These are phyloP conservation scores for Nicotiana noctiflora DNA, from an alignment of 257 asterid species.

Conservation along the genomic window DNA sequence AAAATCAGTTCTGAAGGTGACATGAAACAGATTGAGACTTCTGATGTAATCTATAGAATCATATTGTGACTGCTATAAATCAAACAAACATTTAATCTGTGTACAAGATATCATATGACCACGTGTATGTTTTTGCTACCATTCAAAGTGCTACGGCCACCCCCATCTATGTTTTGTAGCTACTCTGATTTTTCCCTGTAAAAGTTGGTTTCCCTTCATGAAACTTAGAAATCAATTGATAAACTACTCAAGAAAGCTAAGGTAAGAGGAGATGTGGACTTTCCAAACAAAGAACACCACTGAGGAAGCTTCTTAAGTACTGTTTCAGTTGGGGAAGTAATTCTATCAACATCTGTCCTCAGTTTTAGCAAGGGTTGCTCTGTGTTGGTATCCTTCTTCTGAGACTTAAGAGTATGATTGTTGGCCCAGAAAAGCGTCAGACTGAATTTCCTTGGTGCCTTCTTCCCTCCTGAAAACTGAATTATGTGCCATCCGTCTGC, in stretches of 20 bases:
- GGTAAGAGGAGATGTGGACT: slow-evolving; percentile 71
- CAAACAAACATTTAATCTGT: not conserved
- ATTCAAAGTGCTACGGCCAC: not conserved
- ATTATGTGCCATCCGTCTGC: slow-evolving; percentile 78
- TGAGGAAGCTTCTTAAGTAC: slow-evolving; percentile 62
- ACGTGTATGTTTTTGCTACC: not conserved
- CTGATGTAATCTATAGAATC: not conserved
- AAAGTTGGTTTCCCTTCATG: not conserved
- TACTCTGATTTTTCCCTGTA: not conserved
- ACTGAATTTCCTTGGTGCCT: slow-evolving; percentile 58
- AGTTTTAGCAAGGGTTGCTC: slow-evolving; percentile 42
- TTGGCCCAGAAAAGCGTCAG: slow-evolving; percentile 52
- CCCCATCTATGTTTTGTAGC: slow-evolving; percentile 1
- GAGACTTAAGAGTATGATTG: slow-evolving; percentile 11
- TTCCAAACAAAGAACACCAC: slow-evolving; percentile 88
- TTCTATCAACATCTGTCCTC: slow-evolving; percentile 63
- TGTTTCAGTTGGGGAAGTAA: slow-evolving; percentile 40
- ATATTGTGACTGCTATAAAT: not conserved
- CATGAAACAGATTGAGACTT: not conserved
- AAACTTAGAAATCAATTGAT: slow-evolving; percentile 36
- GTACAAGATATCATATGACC: not conserved
- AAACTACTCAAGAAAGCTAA: slow-evolving; percentile 58
- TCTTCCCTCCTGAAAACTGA: slow-evolving; percentile 80
- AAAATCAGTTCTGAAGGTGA: not conserved
- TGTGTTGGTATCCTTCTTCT: slow-evolving; percentile 7